phyloP scores from a whole-genome alignment of 352 stramenopile species.

The Phytophthora hibernalis region DNA sequence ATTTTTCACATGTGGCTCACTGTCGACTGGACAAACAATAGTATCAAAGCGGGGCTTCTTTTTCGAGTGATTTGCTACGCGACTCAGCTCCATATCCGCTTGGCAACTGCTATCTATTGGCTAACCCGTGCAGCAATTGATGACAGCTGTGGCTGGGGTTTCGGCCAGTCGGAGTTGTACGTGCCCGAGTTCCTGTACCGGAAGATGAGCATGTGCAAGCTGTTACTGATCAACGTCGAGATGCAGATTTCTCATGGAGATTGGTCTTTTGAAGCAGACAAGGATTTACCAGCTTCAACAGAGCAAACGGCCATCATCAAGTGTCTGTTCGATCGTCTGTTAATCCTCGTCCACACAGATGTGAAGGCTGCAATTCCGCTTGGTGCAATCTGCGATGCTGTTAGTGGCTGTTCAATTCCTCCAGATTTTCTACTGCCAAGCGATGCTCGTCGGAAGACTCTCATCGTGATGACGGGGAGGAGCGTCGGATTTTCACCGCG shows the following conservation, averaged over 20 bases:
- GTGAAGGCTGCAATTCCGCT: conserved; percentile 45
- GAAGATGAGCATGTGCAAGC: conserved; percentile 85
- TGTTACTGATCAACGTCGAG: conserved; percentile 85
- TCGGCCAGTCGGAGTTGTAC: conserved; percentile 77
- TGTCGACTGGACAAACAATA: conserved; percentile 78
- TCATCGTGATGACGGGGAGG: conserved; percentile 34
- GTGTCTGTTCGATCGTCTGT: conserved; percentile 68
- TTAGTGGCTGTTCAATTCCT: conserved; percentile 55
- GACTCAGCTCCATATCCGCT: conserved; percentile 76
- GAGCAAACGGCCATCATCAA: conserved; percentile 69
- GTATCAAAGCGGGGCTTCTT: conserved; percentile 76
- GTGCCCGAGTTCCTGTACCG: conserved; percentile 79
- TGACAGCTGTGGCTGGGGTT: conserved; percentile 83
- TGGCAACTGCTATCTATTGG: conserved; percentile 86
- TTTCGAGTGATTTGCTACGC: conserved; percentile 79
- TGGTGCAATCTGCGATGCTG: conserved; percentile 67
- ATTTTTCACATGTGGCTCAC: conserved; percentile 88
- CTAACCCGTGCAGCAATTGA: conserved; percentile 78
- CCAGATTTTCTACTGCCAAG: conserved; percentile 51
- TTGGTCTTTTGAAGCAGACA: conserved; percentile 68
- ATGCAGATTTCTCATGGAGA: conserved; percentile 75
- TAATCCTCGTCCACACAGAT: conserved; percentile 54
- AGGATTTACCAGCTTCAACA: conserved; percentile 68
- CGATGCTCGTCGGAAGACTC: conserved; percentile 42
- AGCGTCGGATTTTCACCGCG: conserved; percentile 63